phyloP scores from a whole-genome alignment of 2,329 filamentous ascomycete genomes.

The Hymenoscyphus linearis region DNA sequence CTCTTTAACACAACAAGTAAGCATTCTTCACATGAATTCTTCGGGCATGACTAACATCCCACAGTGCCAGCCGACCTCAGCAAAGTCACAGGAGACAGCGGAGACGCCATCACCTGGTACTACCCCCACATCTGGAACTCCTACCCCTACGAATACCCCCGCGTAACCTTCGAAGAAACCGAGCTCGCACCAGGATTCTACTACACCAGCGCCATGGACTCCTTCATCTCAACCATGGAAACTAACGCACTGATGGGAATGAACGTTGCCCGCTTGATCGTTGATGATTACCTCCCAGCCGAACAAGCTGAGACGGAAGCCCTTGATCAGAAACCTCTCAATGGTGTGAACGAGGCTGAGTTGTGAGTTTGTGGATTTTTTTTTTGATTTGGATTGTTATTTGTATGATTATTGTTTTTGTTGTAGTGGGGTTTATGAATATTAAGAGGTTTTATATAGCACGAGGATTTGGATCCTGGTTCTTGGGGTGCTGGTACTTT shows the following conservation, averaged over 20 bases:
- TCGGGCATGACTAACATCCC: slow-evolving; percentile 28
- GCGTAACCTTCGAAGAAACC: slow-evolving; percentile 81
- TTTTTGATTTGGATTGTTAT: too few species aligned
- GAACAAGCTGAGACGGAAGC: slow-evolving; percentile 4
- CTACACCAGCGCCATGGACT: slow-evolving; percentile 75
- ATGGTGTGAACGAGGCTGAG: not conserved
- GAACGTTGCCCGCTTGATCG: slow-evolving; percentile 70
- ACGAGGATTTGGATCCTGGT: too few species aligned
- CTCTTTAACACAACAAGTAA: slow-evolving; percentile 40
- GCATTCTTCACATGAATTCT: not conserved
- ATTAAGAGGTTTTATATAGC: too few species aligned
- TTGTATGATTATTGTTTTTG: too few species aligned
- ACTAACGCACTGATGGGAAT: slow-evolving; percentile 87
- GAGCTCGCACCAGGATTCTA: slow-evolving; percentile 62
- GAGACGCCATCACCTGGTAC: slow-evolving; percentile 69
- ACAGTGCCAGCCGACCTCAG: slow-evolving; percentile 24
- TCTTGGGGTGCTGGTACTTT: too few species aligned
- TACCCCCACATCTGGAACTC: slow-evolving; percentile 73
- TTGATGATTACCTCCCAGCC: slow-evolving; percentile 49
- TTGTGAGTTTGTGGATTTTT: not conserved
- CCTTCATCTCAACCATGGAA: slow-evolving; percentile 97
- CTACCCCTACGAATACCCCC: slow-evolving; percentile 80
- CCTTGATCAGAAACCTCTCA: not conserved
- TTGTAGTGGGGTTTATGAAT: too few species aligned
- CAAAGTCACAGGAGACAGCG: slow-evolving; percentile 17